phyloP scores from a whole-genome alignment of 2,329 filamentous ascomycete genomes.

The Curvularia lunata region DNA sequence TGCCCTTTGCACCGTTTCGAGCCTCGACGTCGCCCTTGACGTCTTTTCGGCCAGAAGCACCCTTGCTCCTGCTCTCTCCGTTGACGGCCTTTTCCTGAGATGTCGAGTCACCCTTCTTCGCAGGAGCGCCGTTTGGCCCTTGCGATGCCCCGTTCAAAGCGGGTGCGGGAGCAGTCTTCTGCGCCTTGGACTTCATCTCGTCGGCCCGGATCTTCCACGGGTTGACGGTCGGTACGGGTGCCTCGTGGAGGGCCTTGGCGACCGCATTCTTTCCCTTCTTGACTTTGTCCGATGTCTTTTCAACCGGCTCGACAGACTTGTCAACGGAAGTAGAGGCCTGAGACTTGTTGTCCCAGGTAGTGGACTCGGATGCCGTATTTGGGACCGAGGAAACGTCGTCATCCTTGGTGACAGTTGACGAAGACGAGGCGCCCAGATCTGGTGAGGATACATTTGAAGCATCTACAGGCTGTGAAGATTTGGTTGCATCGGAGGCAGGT shows the following conservation, averaged over 20 bases:
- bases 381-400: constrained; percentile 67
- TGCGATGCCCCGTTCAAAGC: constrained; percentile 29
- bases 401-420: constrained; percentile 62
- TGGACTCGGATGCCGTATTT: constrained; percentile 69
- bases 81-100: constrained; percentile 29
- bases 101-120: constrained; percentile 36
- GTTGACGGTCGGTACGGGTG: constrained; percentile 83
- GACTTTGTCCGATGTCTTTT: constrained; percentile 63
- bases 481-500: constrained; percentile 26
- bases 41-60: constrained; percentile 34
- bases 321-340: constrained; percentile 70
- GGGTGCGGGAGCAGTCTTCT: constrained; percentile 52
- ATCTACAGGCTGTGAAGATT: constrained; percentile 22
- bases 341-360: constrained; percentile 70
- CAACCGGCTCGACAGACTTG: constrained; percentile 60
- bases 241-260: constrained; percentile 73
- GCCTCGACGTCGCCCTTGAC: constrained; percentile 32
- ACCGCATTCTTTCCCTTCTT: constrained; percentile 49
- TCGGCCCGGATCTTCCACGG: constrained; percentile 83
- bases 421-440: constrained; percentile 60
- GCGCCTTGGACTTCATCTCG: constrained; percentile 62
- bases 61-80: constrained; percentile 29
- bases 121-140: constrained; percentile 13
- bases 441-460: constrained; percentile 56
- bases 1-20: constrained; percentile 39